Conservation (phyloP, 202 grass and related monocot genomes). For the Dendrocalamus latiflorus region DNA sequence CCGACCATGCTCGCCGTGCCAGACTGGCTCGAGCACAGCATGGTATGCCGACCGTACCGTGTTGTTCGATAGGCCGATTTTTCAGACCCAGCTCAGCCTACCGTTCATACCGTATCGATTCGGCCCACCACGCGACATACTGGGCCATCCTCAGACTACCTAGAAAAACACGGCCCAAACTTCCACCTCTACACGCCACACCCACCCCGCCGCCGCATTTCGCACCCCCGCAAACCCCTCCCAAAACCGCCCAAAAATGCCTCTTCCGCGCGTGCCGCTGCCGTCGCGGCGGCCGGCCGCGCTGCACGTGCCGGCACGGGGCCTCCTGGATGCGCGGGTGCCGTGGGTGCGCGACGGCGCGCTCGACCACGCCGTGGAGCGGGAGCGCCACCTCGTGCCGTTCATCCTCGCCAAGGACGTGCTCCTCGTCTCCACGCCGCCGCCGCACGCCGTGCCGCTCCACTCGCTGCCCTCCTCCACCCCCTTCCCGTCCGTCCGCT, state of each 20-base stretch:
- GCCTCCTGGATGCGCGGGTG: constrained; percentile 53
- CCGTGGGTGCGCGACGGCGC: constrained; percentile 66
- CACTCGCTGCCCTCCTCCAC: constrained; percentile 58
- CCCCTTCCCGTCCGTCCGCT: constrained; percentile 73
- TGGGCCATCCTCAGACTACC: too few species aligned
- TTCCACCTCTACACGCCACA: too few species aligned
- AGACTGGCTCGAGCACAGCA: too few species aligned
- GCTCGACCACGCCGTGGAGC: constrained; percentile 83
- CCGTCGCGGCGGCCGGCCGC: constrained; percentile 26
- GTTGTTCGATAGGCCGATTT: rapidly evolving
- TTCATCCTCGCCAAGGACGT: constrained; percentile 83
- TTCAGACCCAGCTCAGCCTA: rapidly evolving
- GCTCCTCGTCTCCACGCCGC: constrained; percentile 47
- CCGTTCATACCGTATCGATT: rapidly evolving
- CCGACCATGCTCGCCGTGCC: too few species aligned
- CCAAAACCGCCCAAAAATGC: constrained; percentile 14
- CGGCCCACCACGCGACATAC: too few species aligned
- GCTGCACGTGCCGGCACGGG: constrained; percentile 21
- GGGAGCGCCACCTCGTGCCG: constrained; percentile 71
- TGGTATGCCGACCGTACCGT: too few species aligned
- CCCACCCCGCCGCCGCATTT: not conserved
- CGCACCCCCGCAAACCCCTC: not conserved
- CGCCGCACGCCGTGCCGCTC: constrained; percentile 60
- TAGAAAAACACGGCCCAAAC: too few species aligned
- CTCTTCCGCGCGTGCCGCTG: not conserved